Evolutionary conservation across 805 yeast species (phyloP).

Genomic region (Candida glaebosa): DNA sequence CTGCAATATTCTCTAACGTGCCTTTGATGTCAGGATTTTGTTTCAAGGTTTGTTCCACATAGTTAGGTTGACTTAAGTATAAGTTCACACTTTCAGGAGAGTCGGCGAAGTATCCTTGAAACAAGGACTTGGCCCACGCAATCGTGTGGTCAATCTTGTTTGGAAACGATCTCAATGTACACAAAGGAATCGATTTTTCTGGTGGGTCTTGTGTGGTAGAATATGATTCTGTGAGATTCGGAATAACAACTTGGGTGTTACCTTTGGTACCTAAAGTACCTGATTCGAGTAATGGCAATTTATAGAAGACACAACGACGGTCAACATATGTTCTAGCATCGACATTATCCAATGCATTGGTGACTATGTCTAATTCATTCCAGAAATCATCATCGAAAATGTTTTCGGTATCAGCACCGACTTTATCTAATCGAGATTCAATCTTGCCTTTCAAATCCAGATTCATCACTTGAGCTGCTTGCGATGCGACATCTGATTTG

Average conservation of each 20-base stretch:
- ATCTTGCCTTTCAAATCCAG: slow-evolving; percentile 79
- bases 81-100: slow-evolving; percentile 91
- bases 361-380: slow-evolving; percentile 79
- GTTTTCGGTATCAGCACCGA: slow-evolving; percentile 88
- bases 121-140: slow-evolving; percentile 97
- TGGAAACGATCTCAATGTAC: slow-evolving; percentile 97
- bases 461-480: slow-evolving; percentile 81
- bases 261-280: slow-evolving; percentile 99
- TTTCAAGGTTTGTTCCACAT: slow-evolving; percentile 85
- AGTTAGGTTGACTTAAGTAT: slow-evolving; percentile 87
- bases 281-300: slow-evolving; percentile 87
- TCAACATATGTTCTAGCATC: slow-evolving; percentile 98
- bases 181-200: slow-evolving; percentile 93
- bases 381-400: slow-evolving; percentile 85
- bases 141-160: slow-evolving; percentile 97
- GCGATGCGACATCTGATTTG: slow-evolving; percentile 88
- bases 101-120: slow-evolving; percentile 87
- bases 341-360: slow-evolving; percentile 95
- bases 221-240: slow-evolving; percentile 90
- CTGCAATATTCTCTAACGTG: slow-evolving; percentile 74
- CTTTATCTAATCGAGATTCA: slow-evolving; percentile 76
- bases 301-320: slow-evolving; percentile 90
- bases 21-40: slow-evolving; percentile 91
- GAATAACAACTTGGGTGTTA: slow-evolving; percentile 94
- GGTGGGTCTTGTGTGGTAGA: slow-evolving; percentile 98